Evolutionary conservation across 495 filamentous ascomycete species (phyloP).

Genomic region (Daldinia vernicosa): DNA sequence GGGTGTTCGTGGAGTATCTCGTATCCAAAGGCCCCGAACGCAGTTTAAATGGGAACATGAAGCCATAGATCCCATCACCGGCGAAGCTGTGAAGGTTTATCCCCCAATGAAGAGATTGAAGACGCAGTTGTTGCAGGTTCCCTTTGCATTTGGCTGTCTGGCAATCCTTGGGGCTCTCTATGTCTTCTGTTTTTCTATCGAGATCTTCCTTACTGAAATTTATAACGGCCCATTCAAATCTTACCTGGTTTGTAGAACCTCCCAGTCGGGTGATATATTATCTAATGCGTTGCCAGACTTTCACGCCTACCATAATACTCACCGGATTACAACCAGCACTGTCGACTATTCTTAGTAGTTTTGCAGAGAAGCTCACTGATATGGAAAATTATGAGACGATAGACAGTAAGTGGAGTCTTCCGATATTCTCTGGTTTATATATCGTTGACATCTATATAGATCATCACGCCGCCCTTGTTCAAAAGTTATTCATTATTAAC

Average conservation of each 20-base stretch:
- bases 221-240: constrained; percentile 91
- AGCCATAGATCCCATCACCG: constrained; percentile 80
- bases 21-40: constrained; percentile 77
- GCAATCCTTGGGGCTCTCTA: constrained; percentile 81
- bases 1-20: constrained; percentile 88
- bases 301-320: constrained; percentile 86
- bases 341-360: constrained; percentile 73
- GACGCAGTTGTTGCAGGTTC: constrained; percentile 84
- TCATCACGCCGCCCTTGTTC: constrained; percentile 82
- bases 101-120: constrained; percentile 78
- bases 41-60: constrained; percentile 83
- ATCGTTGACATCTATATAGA: constrained; percentile 42
- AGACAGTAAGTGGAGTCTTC: constrained; percentile 55
- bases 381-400: constrained; percentile 92
- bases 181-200: constrained; percentile 88
- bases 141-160: constrained; percentile 81
- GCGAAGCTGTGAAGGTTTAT: constrained; percentile 81
- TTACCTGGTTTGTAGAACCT: constrained; percentile 69
- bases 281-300: constrained; percentile 67
- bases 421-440: background rate
- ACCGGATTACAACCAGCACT: constrained; percentile 84
- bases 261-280: background rate
- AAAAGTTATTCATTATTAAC: constrained; percentile 94
- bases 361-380: constrained; percentile 83
- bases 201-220: constrained; percentile 94